A percentile compares a stretch with the other conserved stretches of the same genome.
Evolutionary conservation across 139 green algal genomes (phyloP).

Genomic region (Diplosphaera chodatii): DNA sequence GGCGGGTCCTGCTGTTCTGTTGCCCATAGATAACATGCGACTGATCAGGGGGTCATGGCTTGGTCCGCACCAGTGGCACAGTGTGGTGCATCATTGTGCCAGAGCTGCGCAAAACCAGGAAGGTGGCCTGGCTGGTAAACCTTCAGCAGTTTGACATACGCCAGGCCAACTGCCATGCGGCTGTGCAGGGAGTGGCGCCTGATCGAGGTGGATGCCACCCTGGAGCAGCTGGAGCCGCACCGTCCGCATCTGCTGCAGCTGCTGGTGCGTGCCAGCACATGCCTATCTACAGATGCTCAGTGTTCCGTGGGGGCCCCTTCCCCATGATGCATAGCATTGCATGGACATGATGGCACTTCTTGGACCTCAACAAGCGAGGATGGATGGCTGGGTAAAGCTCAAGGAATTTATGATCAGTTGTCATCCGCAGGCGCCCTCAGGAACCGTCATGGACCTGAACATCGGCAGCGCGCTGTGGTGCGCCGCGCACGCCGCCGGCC

Average conservation of each 20-base stretch:
- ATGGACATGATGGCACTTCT: background rate
- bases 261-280: background rate
- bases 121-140: too few relatives aligned
- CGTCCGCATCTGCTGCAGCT: slow-evolving; percentile 41
- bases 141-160: too few relatives aligned
- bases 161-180: too few relatives aligned
- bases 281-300: too few relatives aligned
- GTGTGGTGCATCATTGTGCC: too few relatives aligned
- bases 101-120: too few relatives aligned
- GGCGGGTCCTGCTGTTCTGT: too few relatives aligned
- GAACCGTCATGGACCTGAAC: slow-evolving; percentile 94
- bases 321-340: background rate
- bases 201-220: slow-evolving; percentile 65
- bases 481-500: slow-evolving; percentile 48
- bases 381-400: too few relatives aligned
- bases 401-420: background rate
- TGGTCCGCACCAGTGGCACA: background rate
- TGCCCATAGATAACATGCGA: too few relatives aligned
- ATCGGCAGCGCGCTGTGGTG: slow-evolving; percentile 90
- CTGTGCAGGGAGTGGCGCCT: slow-evolving; percentile 65
- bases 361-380: too few relatives aligned
- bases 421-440: slow-evolving; percentile 3
- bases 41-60: too few relatives aligned
- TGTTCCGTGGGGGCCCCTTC: too few relatives aligned
- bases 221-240: slow-evolving; percentile 60